These are phyloP conservation scores for Microthlaspi erraticum DNA, from an alignment of 345 rosid genomes.

Conservation along the genomic window DNA sequence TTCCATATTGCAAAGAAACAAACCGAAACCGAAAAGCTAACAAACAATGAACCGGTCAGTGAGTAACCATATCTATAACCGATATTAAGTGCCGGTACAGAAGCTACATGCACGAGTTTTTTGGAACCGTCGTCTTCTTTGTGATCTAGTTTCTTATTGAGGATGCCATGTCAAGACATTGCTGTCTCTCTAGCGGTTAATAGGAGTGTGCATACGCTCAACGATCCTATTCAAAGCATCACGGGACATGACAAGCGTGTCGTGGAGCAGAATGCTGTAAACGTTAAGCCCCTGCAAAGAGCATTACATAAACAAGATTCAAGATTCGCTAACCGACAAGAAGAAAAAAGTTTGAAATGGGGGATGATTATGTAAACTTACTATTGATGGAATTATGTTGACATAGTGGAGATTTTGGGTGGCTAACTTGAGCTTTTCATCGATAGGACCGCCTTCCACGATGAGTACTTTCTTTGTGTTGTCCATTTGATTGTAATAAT, in stretches of 20 bases:
- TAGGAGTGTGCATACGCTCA: constrained; percentile 80
- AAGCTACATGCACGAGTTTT: constrained; percentile 4
- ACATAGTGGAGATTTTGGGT: constrained; percentile 89
- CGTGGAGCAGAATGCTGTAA: constrained; percentile 87
- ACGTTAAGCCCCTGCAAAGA: constrained; percentile 88
- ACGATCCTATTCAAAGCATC: constrained; percentile 82
- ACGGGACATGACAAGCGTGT: constrained; percentile 89
- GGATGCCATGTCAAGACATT: background rate
- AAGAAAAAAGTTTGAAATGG: constrained; percentile 9
- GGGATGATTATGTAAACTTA: constrained; percentile 52
- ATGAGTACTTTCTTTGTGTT: constrained; percentile 78
- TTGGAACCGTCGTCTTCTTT: constrained; percentile 14
- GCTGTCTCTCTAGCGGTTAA: constrained; percentile 69
- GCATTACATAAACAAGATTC: constrained; percentile 22
- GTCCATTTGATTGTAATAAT: constrained; percentile 72
- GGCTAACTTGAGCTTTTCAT: constrained; percentile 88
- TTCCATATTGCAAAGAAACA: constrained; percentile 2
- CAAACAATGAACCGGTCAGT: constrained; percentile 23
- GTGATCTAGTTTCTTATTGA: constrained; percentile 28
- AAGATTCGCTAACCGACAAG: background rate
- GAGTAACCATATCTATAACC: constrained; percentile 17
- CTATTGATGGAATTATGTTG: constrained; percentile 85
- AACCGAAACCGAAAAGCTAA: constrained; percentile 11
- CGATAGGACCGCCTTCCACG: constrained; percentile 77
- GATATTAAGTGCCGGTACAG: constrained; percentile 19